These are phyloP conservation scores for Vachellia pachyceras DNA, from an alignment of 306 rosid genomes.

Conservation along the genomic window DNA sequence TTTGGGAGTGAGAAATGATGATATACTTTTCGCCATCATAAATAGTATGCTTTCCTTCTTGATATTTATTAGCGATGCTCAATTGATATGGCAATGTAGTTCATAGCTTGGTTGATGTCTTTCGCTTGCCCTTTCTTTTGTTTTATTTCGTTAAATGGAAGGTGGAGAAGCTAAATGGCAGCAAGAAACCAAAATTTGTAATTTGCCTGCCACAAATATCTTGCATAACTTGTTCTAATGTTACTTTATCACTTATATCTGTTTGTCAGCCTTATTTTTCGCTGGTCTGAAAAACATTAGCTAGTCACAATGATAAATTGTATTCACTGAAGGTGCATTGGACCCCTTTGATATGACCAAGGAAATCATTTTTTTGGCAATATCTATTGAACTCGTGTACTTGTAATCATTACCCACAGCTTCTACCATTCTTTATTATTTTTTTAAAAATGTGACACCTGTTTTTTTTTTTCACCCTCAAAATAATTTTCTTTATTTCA, in stretches of 20 bases:
- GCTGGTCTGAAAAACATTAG: slow-evolving; percentile 11
- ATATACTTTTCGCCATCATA: slow-evolving; percentile 90
- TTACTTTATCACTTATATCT: not conserved
- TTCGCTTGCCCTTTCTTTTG: slow-evolving; percentile 26
- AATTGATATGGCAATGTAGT: slow-evolving; percentile 16
- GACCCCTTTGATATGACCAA: not conserved
- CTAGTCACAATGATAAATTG: not conserved
- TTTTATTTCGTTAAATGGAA: slow-evolving; percentile 25
- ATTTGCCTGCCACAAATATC: slow-evolving; percentile 10
- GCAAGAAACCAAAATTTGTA: slow-evolving; percentile 22
- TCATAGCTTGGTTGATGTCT: slow-evolving; percentile 28
- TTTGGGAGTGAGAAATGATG: slow-evolving; percentile 90
- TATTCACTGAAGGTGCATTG: not conserved
- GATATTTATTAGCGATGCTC: slow-evolving; percentile 1
- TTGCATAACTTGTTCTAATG: slow-evolving; percentile 13
- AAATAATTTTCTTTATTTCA: not conserved
- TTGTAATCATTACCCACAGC: not conserved
- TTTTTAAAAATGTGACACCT: not conserved
- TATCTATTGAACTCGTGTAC: not conserved
- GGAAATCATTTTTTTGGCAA: not conserved
- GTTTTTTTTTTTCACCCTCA: not conserved
- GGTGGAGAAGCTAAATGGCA: not conserved
- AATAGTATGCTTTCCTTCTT: slow-evolving; percentile 68
- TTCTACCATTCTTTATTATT: not conserved
- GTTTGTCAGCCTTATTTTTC: slow-evolving; percentile 6